phyloP scores from a whole-genome alignment of 2,329 filamentous ascomycete genomes.

The Aspergillus novoparasiticus region DNA sequence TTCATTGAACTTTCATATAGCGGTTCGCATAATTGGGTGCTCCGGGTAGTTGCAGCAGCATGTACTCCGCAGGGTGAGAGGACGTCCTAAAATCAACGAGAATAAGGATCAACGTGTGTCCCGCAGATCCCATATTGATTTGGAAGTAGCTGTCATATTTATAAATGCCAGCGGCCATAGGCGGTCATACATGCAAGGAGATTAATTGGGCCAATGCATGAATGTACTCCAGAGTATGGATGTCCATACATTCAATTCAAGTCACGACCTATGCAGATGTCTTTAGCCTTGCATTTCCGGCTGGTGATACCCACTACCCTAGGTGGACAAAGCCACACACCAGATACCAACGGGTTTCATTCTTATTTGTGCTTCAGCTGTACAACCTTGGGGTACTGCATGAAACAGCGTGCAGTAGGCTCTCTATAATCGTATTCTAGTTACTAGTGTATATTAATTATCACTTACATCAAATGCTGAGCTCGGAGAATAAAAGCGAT shows the following conservation, averaged over 20 bases:
- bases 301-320: not conserved
- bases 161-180: not conserved
- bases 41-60: not conserved
- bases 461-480: not conserved
- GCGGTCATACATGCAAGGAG: not conserved
- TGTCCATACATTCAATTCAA: not conserved
- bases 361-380: not conserved
- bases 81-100: not conserved
- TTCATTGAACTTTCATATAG: not conserved
- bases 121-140: not conserved
- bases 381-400: not conserved
- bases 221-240: not conserved
- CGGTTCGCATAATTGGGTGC: not conserved
- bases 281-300: not conserved
- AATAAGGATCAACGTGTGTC: not conserved
- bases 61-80: not conserved
- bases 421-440: not conserved
- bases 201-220: not conserved
- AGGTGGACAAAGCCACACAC: not conserved
- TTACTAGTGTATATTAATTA: not conserved
- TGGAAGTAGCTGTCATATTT: not conserved
- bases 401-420: not conserved
- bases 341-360: not conserved
- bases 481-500: not conserved
- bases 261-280: not conserved